A percentile compares a stretch with the other conserved stretches of the same genome.
phyloP scores from a whole-genome alignment of 2,329 filamentous ascomycete genomes.

The Cladophialophora yegresii region DNA sequence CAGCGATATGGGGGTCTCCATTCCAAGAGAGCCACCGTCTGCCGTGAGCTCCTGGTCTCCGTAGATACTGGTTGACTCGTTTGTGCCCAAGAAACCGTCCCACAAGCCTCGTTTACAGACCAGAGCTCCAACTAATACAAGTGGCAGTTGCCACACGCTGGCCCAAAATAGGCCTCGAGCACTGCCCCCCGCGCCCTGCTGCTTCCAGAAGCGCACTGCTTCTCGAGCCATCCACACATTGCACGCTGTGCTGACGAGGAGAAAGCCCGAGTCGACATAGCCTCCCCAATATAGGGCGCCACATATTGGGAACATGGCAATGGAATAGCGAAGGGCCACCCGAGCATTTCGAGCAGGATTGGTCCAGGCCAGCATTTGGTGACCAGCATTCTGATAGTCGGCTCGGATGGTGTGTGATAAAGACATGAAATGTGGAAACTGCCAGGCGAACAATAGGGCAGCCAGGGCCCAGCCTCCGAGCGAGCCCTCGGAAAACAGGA shows the following conservation, averaged over 20 bases:
- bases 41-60: constrained; percentile 56
- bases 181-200: constrained; percentile 74
- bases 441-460: constrained; percentile 85
- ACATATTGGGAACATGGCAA: constrained; percentile 85
- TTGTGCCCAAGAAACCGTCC: constrained; percentile 73
- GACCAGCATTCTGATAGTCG: constrained; percentile 75
- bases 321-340: constrained; percentile 82
- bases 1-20: constrained; percentile 21
- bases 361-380: constrained; percentile 77
- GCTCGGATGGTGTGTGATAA: constrained; percentile 84
- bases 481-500: constrained; percentile 69
- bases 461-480: constrained; percentile 88
- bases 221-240: constrained; percentile 84
- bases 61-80: constrained; percentile 54
- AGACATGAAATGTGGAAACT: constrained; percentile 97
- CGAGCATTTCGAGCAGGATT: constrained; percentile 82
- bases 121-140: constrained; percentile 84
- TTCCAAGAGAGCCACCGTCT: constrained; percentile 28
- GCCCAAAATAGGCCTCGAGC: constrained; percentile 93
- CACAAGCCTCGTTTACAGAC: constrained; percentile 92
- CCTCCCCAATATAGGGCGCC: constrained; percentile 74
- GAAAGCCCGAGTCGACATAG: constrained; percentile 83
- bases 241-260: constrained; percentile 74
- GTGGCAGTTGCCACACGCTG: constrained; percentile 92
- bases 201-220: constrained; percentile 77